Evolutionary conservation across 352 stramenopile species (phyloP), one percentile per base, ranked within the genome.

Genomic region (Phytopythium delawarense): DNA sequence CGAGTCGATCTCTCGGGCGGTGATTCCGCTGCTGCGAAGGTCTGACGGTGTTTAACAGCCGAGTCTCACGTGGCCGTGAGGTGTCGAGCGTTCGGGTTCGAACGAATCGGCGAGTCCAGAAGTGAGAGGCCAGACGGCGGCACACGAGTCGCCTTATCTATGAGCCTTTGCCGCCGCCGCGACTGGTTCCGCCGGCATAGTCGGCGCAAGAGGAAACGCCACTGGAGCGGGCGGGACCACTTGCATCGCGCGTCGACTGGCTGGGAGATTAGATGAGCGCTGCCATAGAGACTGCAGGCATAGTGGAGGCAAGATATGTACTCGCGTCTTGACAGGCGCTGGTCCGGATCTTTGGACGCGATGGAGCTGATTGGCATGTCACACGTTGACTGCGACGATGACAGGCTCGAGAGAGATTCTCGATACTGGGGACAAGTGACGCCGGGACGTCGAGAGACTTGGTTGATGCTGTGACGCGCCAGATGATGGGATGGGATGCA

Each of bases 391-490:
- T 7, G 42, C 42, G 42, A 11, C 6, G 23, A 28, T n/a, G 20
- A 49, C 11, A 45, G 40, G 11, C 40, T n/a, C 40, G 16, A 21
- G 9, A 18, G 40, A 25, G 16, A 45, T 49, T 49, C 25, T 4
- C 4, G 4, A 32, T 51, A 32, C 45, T 30, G 12, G 18, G 20
- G 11, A 4, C 45, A 49, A 49, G 42, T 28, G 40, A 9, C 7
- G 0, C 8, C 15, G 18, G n/a, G 6, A 13, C 8, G 20, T 4
- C 7, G 42, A 23, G 42, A 49, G 12, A 49, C 42, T 9, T 15
- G 42, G 42, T 49, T 49, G 42, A 49, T 49, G 42, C 42, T 49
- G 42, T 49, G 42, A 49, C 42, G 42, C 45, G 21, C 6, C 45
- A 51, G 45, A 11, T 20, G 45, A 20, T 51, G 40, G 12, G 11